These are phyloP conservation scores for Beauveria sp. DNA, from an alignment of 2,329 filamentous ascomycete species.

Conservation along the genomic window DNA sequence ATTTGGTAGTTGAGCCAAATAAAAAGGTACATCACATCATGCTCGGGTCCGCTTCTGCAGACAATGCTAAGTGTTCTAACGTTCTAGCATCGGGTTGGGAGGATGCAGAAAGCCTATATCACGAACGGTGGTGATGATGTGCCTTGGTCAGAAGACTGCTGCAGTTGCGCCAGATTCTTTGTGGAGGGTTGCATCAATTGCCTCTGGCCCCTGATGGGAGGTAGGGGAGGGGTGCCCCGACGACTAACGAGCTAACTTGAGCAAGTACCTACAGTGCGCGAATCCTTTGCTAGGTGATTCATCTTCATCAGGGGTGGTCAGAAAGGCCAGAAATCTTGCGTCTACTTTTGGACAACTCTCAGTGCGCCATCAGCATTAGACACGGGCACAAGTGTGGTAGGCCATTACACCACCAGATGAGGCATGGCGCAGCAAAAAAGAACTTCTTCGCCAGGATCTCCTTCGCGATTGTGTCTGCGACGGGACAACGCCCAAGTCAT, in stretches of 20 bases:
- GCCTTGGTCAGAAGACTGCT: not conserved
- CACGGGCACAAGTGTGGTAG: too few species aligned
- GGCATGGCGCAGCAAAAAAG: not conserved
- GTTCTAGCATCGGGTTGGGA: not conserved
- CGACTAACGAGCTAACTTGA: not conserved
- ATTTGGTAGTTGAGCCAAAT: too few species aligned
- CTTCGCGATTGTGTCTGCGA: not conserved
- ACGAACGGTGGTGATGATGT: not conserved
- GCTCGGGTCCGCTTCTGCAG: too few species aligned
- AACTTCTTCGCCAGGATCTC: not conserved
- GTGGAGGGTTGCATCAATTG: not conserved
- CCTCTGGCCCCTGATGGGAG: not conserved
- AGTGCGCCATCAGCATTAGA: not conserved
- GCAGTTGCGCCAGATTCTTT: not conserved
- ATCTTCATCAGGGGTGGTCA: not conserved
- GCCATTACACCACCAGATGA: not conserved
- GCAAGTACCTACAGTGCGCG: not conserved
- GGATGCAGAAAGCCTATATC: not conserved
- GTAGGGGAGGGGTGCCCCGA: not conserved
- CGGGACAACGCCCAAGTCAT: not conserved
- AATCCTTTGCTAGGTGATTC: not conserved
- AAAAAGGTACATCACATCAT: too few species aligned
- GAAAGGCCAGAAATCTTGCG: not conserved
- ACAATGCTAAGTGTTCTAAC: too few species aligned
- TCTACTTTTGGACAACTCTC: not conserved